Evolutionary conservation across 352 stramenopile species (phyloP), one percentile per base, ranked within the genome.

Genomic region (Pythium coloratum): DNA sequence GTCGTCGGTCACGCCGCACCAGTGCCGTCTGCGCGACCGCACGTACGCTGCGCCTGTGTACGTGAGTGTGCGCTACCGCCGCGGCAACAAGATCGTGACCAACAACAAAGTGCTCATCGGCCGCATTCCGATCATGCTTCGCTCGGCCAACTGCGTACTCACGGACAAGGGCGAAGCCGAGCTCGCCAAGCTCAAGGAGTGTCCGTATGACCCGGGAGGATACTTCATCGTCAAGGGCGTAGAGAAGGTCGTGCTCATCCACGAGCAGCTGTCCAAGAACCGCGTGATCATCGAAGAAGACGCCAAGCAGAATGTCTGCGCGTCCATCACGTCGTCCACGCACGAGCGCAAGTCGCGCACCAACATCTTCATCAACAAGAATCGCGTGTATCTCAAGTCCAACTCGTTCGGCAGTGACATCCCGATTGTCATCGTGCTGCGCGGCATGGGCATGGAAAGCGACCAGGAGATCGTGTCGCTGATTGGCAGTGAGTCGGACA

Each of bases 251-350:
- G 98, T 99, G 76, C 80, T 99, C 4, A 99, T 99, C 76, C 97
- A 99, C 77, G 98, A 99, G 64, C 98, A 99, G 76, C 76, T 99
- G 53, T 98, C 88, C 42, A 99, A 99, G 80, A 99, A 99, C 89
- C 88, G 98, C 70, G 96, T 99, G 24, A 99, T 99, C 76, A 95
- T 99, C 53, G 98, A 99, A 80, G 86, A 98, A 75, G 97, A 99
- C 67, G 71, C 68, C 70, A 97, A 96, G 73, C 88, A 88, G 51
- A 95, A 97, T 59, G 83, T 98, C 30, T 96, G 86, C 68, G 95
- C 95, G 16, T 90, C 86, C 50, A 99, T 99, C 67, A 99, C 97
- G 14, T 99, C 94, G 59, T 99, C 97, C 6, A 99, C 98, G 8
- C 96, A 99, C 76, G 98, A 99, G 77, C 88, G 98, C 65, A 99